A percentile compares a stretch with the other conserved stretches of the same genome.
Conservation (phyloP, 1,139 yeast genomes). For the Yamadazyma siamensis region DNA sequence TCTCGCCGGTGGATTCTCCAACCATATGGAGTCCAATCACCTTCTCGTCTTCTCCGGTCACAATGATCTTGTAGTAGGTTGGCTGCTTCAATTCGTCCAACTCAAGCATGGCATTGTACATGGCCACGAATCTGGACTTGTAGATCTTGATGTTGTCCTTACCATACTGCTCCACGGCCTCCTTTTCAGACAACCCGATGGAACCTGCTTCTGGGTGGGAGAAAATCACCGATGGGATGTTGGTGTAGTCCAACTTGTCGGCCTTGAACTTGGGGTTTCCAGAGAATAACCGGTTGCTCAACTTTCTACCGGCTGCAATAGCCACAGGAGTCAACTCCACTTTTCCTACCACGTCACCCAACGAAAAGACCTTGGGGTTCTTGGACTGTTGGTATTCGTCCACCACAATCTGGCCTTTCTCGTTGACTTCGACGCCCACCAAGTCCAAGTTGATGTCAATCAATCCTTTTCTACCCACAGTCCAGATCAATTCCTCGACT, state of each 20-base stretch:
- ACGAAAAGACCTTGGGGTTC: constrained; percentile 68
- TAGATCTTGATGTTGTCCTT: constrained; percentile 77
- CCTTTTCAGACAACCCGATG: constrained; percentile 77
- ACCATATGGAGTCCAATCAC: constrained; percentile 93
- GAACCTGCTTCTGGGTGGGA: constrained; percentile 98
- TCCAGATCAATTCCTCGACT: constrained; percentile 88
- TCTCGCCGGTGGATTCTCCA: constrained; percentile 88
- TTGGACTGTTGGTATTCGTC: constrained; percentile 88
- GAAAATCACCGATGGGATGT: constrained; percentile 89
- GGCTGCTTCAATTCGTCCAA: constrained; percentile 72
- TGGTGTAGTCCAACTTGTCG: constrained; percentile 75
- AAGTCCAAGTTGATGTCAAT: constrained; percentile 72
- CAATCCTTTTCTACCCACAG: constrained; percentile 83
- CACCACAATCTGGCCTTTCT: constrained; percentile 57
- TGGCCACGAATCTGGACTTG: constrained; percentile 78
- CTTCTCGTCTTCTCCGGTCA: constrained; percentile 80
- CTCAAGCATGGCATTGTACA: constrained; percentile 86
- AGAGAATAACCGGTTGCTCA: constrained; percentile 80
- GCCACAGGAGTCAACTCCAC: constrained; percentile 97
- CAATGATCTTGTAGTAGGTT: constrained; percentile 78
- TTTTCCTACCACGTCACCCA: constrained; percentile 92
- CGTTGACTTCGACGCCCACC: constrained; percentile 65
- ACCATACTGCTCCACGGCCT: constrained; percentile 78
- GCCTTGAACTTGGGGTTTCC: constrained; percentile 69
- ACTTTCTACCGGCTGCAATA: constrained; percentile 94